These are phyloP conservation scores for Ganoderma lucidum DNA, from an alignment of 1,284 basidiomycete species.

Conservation along the genomic window DNA sequence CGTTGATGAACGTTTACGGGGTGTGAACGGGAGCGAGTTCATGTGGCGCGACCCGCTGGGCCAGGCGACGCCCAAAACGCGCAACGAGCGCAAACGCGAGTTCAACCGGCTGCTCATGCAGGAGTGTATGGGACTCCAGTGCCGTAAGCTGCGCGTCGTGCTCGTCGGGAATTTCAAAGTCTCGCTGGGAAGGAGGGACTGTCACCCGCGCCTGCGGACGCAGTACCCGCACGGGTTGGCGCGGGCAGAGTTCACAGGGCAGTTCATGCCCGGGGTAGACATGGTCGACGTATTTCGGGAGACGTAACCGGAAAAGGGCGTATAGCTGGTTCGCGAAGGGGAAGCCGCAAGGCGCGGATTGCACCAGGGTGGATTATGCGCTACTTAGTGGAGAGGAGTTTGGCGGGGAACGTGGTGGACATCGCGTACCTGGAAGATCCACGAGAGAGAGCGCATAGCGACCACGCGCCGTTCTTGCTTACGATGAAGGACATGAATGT, in stretches of 20 bases:
- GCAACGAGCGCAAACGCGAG: constrained; percentile 41
- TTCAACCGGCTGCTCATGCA: constrained; percentile 38
- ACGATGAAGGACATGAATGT: constrained; percentile 31
- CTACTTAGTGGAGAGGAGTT: constrained; percentile 31
- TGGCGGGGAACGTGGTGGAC: constrained; percentile 32
- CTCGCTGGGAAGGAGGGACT: constrained; percentile 35
- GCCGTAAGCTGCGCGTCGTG: constrained; percentile 35
- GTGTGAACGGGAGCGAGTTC: constrained; percentile 41
- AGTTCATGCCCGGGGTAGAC: constrained; percentile 33
- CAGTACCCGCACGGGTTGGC: constrained; percentile 38
- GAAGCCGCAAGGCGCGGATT: constrained; percentile 38
- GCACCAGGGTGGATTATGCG: constrained; percentile 39
- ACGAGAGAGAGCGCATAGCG: constrained; percentile 37
- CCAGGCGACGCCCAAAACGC: constrained; percentile 34
- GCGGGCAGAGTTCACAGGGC: constrained; percentile 37
- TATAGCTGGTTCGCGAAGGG: constrained; percentile 42
- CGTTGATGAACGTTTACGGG: constrained; percentile 40
- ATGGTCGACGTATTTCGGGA: constrained; percentile 37
- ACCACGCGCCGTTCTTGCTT: constrained; percentile 37
- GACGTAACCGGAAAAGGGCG: constrained; percentile 29
- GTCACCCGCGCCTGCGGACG: constrained; percentile 36
- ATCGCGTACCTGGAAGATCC: constrained; percentile 36
- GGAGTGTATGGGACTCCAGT: constrained; percentile 36
- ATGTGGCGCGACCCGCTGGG: constrained; percentile 39
- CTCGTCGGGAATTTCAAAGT: constrained; percentile 42